Conservation (phyloP, 2,329 filamentous ascomycete genomes). For the Fusarium protoensiforme region DNA sequence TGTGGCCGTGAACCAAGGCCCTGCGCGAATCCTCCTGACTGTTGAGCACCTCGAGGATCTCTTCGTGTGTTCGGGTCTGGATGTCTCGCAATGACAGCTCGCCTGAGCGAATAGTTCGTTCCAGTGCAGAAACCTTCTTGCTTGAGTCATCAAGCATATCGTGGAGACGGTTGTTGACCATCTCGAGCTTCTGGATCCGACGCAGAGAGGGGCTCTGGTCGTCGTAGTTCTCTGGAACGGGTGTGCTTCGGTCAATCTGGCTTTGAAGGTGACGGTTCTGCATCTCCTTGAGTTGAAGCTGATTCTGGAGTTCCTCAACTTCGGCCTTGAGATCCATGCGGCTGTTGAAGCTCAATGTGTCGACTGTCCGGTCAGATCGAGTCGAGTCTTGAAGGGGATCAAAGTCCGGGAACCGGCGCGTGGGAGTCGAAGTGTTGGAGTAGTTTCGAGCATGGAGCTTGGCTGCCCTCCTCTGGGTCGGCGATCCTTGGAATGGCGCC, state of each 20-base stretch:
- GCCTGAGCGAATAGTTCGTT: slow-evolving; percentile 86
- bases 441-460: slow-evolving; percentile 68
- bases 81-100: slow-evolving; percentile 91
- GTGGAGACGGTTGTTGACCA: slow-evolving; percentile 90
- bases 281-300: slow-evolving; percentile 94
- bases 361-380: slow-evolving; percentile 83
- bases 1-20: slow-evolving; percentile 84
- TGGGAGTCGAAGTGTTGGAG: slow-evolving; percentile 82
- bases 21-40: slow-evolving; percentile 91
- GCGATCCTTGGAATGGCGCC: slow-evolving; percentile 78
- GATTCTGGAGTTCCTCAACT: slow-evolving; percentile 91
- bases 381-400: slow-evolving; percentile 75
- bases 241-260: slow-evolving; percentile 79
- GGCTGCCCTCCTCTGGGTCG: slow-evolving; percentile 72
- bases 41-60: slow-evolving; percentile 91
- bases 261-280: slow-evolving; percentile 92
- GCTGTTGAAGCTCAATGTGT: slow-evolving; percentile 85
- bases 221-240: slow-evolving; percentile 72
- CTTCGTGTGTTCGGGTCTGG: slow-evolving; percentile 92
- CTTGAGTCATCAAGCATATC: slow-evolving; percentile 94
- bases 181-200: slow-evolving; percentile 90
- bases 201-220: slow-evolving; percentile 84
- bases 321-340: slow-evolving; percentile 92
- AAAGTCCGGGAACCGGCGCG: slow-evolving; percentile 74
- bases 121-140: slow-evolving; percentile 90